Evolutionary conservation across 2,329 filamentous ascomycete species (phyloP).

Genomic region (Trichophaea hybrida): DNA sequence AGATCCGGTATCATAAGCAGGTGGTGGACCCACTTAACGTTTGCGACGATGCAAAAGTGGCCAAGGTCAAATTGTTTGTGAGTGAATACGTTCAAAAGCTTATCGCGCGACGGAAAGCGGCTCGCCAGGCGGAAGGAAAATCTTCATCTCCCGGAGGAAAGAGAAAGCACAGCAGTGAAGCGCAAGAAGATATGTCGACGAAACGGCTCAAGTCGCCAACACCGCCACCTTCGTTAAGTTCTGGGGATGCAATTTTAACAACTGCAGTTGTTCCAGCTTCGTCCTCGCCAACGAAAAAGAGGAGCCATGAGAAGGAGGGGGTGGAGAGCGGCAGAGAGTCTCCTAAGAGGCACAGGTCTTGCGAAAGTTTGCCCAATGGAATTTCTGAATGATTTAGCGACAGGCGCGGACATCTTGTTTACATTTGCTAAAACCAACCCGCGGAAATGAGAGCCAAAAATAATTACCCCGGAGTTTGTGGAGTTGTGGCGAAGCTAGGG

Average conservation of each 20-base stretch:
- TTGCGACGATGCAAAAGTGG: conserved; percentile 21
- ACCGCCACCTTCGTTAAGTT: background rate
- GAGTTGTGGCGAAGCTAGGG: too few species aligned
- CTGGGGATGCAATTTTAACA: background rate
- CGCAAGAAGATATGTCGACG: conserved; percentile 7
- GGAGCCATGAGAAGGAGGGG: background rate
- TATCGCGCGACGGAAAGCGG: conserved; percentile 1
- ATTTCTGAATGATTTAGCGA: too few species aligned
- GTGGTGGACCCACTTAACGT: conserved; percentile 27
- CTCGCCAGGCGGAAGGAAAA: background rate
- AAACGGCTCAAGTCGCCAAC: conserved; percentile 2
- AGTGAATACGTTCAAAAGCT: conserved; percentile 19
- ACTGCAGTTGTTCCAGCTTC: background rate
- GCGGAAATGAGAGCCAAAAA: too few species aligned
- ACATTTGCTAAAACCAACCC: too few species aligned
- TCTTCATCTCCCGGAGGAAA: background rate
- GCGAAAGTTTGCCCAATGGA: too few species aligned
- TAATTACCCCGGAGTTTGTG: too few species aligned
- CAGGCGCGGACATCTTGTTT: too few species aligned
- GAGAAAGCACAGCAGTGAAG: conserved; percentile 1
- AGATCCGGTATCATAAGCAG: conserved; percentile 25
- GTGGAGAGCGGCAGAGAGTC: background rate
- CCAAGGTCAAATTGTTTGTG: conserved; percentile 19
- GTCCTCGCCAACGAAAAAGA: background rate
- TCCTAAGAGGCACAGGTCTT: background rate